Percentiles rank a stretch among this genome's conserved stretches.
Conservation (phyloP, 305 asterid species). For the Fraxinus dipetala region DNA sequence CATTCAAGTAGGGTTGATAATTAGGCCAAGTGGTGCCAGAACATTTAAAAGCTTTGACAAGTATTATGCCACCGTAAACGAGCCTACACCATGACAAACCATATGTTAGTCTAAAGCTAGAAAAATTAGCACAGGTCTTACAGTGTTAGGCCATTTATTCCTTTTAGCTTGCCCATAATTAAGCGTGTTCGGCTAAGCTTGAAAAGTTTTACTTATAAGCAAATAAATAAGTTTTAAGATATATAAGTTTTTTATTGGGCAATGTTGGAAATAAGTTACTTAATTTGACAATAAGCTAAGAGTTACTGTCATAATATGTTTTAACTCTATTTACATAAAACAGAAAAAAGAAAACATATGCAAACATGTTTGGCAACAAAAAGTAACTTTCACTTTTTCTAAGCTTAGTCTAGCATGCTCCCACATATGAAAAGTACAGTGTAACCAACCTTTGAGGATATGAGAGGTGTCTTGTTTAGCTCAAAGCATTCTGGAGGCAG, state of each 20-base stretch:
- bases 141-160: not conserved
- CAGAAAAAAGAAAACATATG: not conserved
- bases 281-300: constrained; percentile 6
- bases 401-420: not conserved
- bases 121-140: not conserved
- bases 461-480: constrained; percentile 86
- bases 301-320: not conserved
- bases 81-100: not conserved
- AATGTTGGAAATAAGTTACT: not conserved
- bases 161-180: not conserved
- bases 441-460: constrained; percentile 80
- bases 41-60: not conserved
- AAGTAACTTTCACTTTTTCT: not conserved
- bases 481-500: constrained; percentile 99
- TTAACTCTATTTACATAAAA: not conserved
- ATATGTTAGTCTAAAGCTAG: not conserved
- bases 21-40: not conserved
- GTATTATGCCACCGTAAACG: not conserved
- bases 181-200: not conserved
- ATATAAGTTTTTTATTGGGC: not conserved
- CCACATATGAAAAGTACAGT: not conserved
- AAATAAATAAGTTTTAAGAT: not conserved
- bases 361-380: not conserved
- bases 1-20: not conserved
- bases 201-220: not conserved